A percentile compares a stretch with the other conserved stretches of the same genome.
These are phyloP conservation scores for Pseudoperonospora humuli DNA, from an alignment of 352 stramenopile genomes.

Conservation along the genomic window DNA sequence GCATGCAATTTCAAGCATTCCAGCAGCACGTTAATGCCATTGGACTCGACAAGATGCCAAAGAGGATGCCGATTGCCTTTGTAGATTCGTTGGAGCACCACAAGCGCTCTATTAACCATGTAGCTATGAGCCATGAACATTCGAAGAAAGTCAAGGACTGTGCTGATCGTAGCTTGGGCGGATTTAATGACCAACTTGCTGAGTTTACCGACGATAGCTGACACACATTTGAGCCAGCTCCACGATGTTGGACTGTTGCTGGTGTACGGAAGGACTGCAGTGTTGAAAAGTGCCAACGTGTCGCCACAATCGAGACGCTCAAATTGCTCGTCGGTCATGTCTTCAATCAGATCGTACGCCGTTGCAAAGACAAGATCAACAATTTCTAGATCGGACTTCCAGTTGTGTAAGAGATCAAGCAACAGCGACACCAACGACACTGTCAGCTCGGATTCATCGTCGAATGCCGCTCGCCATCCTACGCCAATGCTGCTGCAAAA, in stretches of 20 bases:
- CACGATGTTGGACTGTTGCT: constrained; percentile 6
- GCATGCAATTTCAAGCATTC: constrained; percentile 15
- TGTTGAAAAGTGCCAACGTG: constrained; percentile 11
- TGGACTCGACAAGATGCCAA: constrained; percentile 10
- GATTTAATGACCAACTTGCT: constrained; percentile 6
- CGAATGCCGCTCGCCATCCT: background rate
- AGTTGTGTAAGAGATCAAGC: constrained; percentile 13
- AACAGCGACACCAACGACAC: constrained; percentile 8
- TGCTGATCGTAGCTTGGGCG: constrained; percentile 1
- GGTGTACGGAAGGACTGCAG: constrained; percentile 3
- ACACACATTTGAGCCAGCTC: constrained; percentile 19
- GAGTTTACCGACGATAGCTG: constrained; percentile 5
- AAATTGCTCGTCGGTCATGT: no score
- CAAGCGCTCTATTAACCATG: constrained; percentile 14
- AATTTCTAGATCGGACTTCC: constrained; percentile 17
- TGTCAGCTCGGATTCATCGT: background rate
- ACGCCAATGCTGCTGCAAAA: constrained; percentile 16
- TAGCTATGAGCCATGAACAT: constrained; percentile 22
- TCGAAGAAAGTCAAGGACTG: constrained; percentile 4
- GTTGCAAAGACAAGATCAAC: constrained; percentile 10
- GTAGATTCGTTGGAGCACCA: constrained; percentile 8
- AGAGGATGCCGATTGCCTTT: constrained; percentile 6
- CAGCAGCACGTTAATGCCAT: constrained; percentile 12
- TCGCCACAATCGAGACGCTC: no score
- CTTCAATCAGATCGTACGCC: background rate